A percentile compares a stretch with the other conserved stretches of the same genome.
phyloP scores from a whole-genome alignment of 2,329 filamentous ascomycete species.

The Fusarium gaditjirri region DNA sequence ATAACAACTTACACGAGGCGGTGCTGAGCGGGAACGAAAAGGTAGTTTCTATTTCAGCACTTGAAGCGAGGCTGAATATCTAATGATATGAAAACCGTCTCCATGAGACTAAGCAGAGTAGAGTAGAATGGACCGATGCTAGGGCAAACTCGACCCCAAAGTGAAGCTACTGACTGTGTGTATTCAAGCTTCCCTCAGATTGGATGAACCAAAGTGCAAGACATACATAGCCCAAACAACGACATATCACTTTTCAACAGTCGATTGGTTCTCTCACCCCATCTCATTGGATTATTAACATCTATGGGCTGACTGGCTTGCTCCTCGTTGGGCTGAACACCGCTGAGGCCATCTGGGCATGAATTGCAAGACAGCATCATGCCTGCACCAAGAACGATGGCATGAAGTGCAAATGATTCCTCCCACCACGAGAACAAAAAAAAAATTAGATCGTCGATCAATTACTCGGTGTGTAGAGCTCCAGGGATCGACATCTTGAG shows the following conservation, averaged over 20 bases:
- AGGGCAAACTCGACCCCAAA: conserved; percentile 1
- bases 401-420: conserved; percentile 23
- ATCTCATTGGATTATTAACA: conserved; percentile 21
- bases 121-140: conserved; percentile 7
- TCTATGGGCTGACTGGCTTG: conserved; percentile 30
- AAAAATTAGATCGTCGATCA: conserved; percentile 34
- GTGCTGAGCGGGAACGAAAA: conserved; percentile 23
- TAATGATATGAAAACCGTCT: not conserved
- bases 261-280: not conserved
- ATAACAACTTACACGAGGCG: conserved; percentile 14
- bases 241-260: conserved; percentile 34
- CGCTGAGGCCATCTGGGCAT: conserved; percentile 34
- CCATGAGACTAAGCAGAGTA: conserved; percentile 4
- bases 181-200: conserved; percentile 6
- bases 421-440: conserved; percentile 13
- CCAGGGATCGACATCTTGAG: conserved; percentile 24
- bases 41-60: conserved; percentile 19
- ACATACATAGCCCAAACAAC: conserved; percentile 18
- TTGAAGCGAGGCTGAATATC: conserved; percentile 13
- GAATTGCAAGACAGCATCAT: conserved; percentile 18
- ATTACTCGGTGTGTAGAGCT: conserved; percentile 24
- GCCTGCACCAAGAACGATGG: conserved; percentile 5
- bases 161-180: not conserved
- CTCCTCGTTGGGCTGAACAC: conserved; percentile 26
- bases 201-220: conserved; percentile 15